Base-by-base conservation (phyloP, 139 green algal genomes). In the Chloropicon primus region DNA sequence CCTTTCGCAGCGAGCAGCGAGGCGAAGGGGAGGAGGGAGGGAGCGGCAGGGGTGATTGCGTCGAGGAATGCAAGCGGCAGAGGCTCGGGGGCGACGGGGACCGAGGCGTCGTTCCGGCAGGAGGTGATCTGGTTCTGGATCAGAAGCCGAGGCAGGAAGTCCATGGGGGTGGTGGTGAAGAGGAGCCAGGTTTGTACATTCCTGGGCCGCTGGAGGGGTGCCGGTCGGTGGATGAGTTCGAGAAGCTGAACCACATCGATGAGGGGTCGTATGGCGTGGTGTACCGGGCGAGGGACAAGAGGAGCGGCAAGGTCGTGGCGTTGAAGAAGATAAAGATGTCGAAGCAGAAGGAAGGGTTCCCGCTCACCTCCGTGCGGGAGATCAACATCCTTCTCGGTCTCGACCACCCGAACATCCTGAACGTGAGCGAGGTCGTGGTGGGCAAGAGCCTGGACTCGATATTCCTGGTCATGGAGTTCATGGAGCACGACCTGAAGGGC, bases 401-500 rank as follows among this genome's bases (percentile, higher is more conserved):
- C 73, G 83, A 92, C 75, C 96, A 99, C 83, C 85, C 89, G 24
- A 94, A 94, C 84, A 97, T 99, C 25, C 94, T 99, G 28, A 90
- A 95, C 76, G 94, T 99, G 26, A 88, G 80, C 2, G 96, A 99
- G 87, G 91, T 99, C 75, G 81, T 90, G 28, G 76, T 89, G 26
- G 76, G 53, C n/a, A 77, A 28, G 23, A 78, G 53, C 26, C 76
- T 78, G 24, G 53, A 74, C 24, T 25, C 78, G 2, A 86, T 98
- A 26, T 98, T 92, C 91, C 95, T 98, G 91, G 93, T 98, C 0
- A 98, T 99, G 93, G 95, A 99, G 84, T 97, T 93, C 82, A 90
- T 95, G 80, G 92, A 98, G 81, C 93, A 97, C 82, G 95, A 99
- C 81, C 87, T 99, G 21, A 95, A 94, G 78, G 73, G 27, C 41